Base-by-base conservation (phyloP, 352 stramenopile species). In the Pythium sp. region DNA sequence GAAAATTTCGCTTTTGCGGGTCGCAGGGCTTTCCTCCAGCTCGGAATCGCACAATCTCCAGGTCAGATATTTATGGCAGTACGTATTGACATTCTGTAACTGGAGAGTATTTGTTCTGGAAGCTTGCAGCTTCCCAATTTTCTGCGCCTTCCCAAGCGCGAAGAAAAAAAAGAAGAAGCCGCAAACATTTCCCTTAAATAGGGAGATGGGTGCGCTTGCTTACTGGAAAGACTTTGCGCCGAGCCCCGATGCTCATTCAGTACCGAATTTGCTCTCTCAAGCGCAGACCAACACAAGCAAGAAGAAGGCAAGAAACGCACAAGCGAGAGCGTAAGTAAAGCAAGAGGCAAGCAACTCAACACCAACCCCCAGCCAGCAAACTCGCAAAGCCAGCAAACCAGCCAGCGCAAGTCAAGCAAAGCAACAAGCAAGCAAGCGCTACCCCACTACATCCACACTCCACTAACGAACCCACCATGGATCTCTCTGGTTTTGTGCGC, bases 401-500 rank as follows among this genome's bases (percentile, higher is more conserved):
- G 15, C 61, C 18, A 60, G 22, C 22, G 8, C 51, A 22, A 53
- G 22, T 51, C 58, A 32, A 32, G 26, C 18, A 55, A 54, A 34
- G n/a, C 2, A 7, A 28, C 18, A 41, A 55, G 53, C 62, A 43
- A 46, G 9, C 51, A 54, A 49, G 34, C 26, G 32, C 18, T 53
- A 22, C 38, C n/a, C 2, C 46, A 51, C 46, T 24, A 2, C 58
- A 30, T 20, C 2, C 58, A 28, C 11, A 41, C 15, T 3, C 32
- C n/a, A 51, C 47, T 62, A 71, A 64, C 66, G 43, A 51, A 41
- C 28, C 54, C 46, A 34, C 34, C 5, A 80, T 80, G 74, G 74
- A 80, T 67, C 58, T 80, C 66, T 69, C 71, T 55, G 68, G 74
- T 65, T 73, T 80, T 64, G 68, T 80, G 57, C 74, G 74, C 54